phyloP scores from a whole-genome alignment of 2,329 filamentous ascomycete species.

The Rhynchosporium agropyri region DNA sequence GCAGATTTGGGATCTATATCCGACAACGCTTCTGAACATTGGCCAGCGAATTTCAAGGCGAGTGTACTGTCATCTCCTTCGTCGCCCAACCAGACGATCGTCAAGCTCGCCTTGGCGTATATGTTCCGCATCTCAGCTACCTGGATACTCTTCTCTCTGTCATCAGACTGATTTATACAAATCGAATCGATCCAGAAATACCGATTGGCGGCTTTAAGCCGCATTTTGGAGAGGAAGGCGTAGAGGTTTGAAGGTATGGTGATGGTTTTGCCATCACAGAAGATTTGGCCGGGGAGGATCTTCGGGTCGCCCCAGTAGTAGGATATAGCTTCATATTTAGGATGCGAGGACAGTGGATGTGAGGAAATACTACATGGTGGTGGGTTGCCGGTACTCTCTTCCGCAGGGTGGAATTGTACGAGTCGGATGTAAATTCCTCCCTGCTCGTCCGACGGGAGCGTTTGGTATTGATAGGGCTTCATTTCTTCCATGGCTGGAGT shows the following conservation, averaged over 20 bases:
- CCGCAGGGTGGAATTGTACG: constrained; percentile 9
- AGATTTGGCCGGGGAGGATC: neutral
- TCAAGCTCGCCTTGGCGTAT: constrained; percentile 15
- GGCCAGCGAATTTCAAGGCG: constrained; percentile 6
- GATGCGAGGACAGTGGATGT: constrained; percentile 2
- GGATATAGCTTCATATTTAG: constrained; percentile 15
- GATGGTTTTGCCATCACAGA: constrained; percentile 12
- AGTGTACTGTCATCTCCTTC: constrained; percentile 4
- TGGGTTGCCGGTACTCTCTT: neutral
- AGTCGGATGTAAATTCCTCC: constrained; percentile 9
- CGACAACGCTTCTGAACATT: constrained; percentile 2
- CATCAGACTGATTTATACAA: constrained; percentile 35
- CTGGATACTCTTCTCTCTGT: constrained; percentile 31
- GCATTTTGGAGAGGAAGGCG: constrained; percentile 5
- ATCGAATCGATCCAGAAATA: constrained; percentile 37
- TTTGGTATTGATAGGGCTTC: constrained; percentile 6
- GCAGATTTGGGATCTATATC: neutral
- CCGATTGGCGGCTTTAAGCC: constrained; percentile 1
- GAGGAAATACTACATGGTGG: constrained; percentile 3
- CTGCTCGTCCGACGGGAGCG: neutral
- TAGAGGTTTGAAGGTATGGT: constrained; percentile 8
- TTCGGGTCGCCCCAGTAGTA: constrained; percentile 16
- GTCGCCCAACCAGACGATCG: constrained; percentile 5
- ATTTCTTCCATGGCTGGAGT: neutral
- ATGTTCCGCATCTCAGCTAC: constrained; percentile 37